Conservation (phyloP, 2,329 filamentous ascomycete species). For the Colletotrichum cereale region DNA sequence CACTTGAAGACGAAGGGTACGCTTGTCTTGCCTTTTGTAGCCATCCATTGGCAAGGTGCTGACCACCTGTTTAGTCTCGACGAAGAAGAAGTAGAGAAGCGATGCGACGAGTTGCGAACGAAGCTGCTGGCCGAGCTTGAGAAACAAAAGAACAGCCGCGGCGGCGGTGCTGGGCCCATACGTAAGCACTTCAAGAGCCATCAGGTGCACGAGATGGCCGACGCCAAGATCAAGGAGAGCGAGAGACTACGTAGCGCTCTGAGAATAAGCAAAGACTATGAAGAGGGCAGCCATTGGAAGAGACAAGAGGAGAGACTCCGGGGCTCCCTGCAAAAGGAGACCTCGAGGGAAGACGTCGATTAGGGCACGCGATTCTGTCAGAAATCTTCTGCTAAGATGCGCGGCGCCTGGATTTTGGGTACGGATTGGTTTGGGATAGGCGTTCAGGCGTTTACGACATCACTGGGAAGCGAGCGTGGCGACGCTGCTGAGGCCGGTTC, state of each 20-base stretch:
- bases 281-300: constrained; percentile 88
- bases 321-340: constrained; percentile 57
- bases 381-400: not conserved
- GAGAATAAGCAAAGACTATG: constrained; percentile 87
- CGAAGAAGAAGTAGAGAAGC: constrained; percentile 90
- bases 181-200: constrained; percentile 82
- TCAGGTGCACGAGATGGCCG: constrained; percentile 95
- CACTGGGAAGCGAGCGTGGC: not conserved
- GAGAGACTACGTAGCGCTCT: constrained; percentile 88
- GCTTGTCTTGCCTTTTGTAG: constrained; percentile 47
- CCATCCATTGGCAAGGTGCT: not conserved
- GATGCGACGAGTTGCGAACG: constrained; percentile 57
- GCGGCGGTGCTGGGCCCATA: constrained; percentile 50
- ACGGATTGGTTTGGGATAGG: constrained; percentile 6
- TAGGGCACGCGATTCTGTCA: not conserved
- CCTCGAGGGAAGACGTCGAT: constrained; percentile 42
- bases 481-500: not conserved
- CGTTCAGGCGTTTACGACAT: constrained; percentile 25
- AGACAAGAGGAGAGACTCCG: constrained; percentile 80
- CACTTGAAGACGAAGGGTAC: constrained; percentile 89
- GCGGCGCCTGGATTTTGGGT: constrained; percentile 5
- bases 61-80: constrained; percentile 67
- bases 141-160: constrained; percentile 47
- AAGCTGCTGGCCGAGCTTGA: constrained; percentile 57
- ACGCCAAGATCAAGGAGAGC: constrained; percentile 96